phyloP scores from a whole-genome alignment of 768 basidiomycete genomes.

The Hysterangium stoloniferum region DNA sequence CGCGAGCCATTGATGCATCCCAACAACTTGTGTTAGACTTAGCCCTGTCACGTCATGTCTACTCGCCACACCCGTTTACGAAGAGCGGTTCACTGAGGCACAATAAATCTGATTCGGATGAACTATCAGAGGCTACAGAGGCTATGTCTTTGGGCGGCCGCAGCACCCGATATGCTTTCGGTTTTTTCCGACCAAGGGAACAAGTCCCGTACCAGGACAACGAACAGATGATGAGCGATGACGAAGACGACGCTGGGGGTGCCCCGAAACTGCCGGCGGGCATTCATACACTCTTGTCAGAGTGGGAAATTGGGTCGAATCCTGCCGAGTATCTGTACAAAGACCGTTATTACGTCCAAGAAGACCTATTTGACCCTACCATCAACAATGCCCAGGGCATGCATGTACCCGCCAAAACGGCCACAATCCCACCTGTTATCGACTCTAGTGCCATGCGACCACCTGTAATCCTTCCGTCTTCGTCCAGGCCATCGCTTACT shows the following conservation, averaged over 20 bases:
- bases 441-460: no score
- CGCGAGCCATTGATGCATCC: slow-evolving; percentile 32
- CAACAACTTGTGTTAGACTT: slow-evolving; percentile 61
- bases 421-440: no score
- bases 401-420: no score
- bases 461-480: slow-evolving; percentile 18
- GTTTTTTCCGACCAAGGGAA: slow-evolving; percentile 47
- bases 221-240: slow-evolving; percentile 10
- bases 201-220: slow-evolving; percentile 22
- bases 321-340: slow-evolving; percentile 42
- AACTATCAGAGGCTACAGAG: slow-evolving; percentile 42
- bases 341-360: no score
- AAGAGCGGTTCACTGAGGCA: slow-evolving; percentile 23
- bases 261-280: slow-evolving; percentile 37
- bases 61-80: slow-evolving; percentile 37
- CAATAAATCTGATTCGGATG: slow-evolving; percentile 30
- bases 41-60: slow-evolving; percentile 48
- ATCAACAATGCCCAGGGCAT: no score
- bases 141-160: slow-evolving; percentile 40
- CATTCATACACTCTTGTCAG: slow-evolving; percentile 54
- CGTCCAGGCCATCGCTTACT: slow-evolving; percentile 6
- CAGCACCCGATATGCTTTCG: slow-evolving; percentile 56
- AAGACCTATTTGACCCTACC: no score
- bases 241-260: slow-evolving; percentile 16
- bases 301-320: slow-evolving; percentile 56